Percentiles rank a stretch among this genome's conserved stretches.
Conservation (phyloP, 805 yeast genomes). For the Yueomyces sp. region DNA sequence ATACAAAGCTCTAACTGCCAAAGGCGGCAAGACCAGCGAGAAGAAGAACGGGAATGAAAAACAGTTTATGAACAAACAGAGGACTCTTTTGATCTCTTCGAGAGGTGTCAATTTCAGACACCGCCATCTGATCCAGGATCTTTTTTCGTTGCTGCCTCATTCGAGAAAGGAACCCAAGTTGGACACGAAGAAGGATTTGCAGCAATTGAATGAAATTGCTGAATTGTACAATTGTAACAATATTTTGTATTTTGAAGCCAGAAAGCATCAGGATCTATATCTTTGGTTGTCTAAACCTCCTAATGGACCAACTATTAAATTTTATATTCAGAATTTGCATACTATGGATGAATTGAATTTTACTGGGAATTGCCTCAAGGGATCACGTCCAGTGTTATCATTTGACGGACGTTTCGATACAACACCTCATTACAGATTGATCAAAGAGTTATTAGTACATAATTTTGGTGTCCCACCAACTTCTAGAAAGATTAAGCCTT, state of each 20-base stretch:
- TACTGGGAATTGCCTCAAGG: slow-evolving; percentile 91
- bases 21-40: slow-evolving; percentile 9
- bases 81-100: slow-evolving; percentile 79
- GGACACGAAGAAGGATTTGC: slow-evolving; percentile 81
- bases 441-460: slow-evolving; percentile 74
- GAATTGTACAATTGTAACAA: slow-evolving; percentile 96
- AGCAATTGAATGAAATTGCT: slow-evolving; percentile 87
- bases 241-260: slow-evolving; percentile 83
- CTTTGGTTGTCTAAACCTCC: slow-evolving; percentile 95
- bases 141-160: slow-evolving; percentile 74
- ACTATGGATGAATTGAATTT: slow-evolving; percentile 92
- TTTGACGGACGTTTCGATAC: slow-evolving; percentile 72
- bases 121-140: slow-evolving; percentile 81
- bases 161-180: slow-evolving; percentile 92
- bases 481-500: slow-evolving; percentile 87
- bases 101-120: slow-evolving; percentile 93
- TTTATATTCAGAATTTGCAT: slow-evolving; percentile 87
- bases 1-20: slow-evolving; percentile 48
- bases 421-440: slow-evolving; percentile 52
- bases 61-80: slow-evolving; percentile 69
- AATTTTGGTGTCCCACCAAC: slow-evolving; percentile 91
- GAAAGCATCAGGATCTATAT: slow-evolving; percentile 91
- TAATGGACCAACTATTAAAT: slow-evolving; percentile 92
- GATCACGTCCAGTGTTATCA: slow-evolving; percentile 86
- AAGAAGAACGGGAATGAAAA: slow-evolving; percentile 28